Percentiles rank a stretch among this genome's conserved stretches.
Evolutionary conservation across 164 flowering plant species (phyloP).

Genomic region (Saururus chinensis): DNA sequence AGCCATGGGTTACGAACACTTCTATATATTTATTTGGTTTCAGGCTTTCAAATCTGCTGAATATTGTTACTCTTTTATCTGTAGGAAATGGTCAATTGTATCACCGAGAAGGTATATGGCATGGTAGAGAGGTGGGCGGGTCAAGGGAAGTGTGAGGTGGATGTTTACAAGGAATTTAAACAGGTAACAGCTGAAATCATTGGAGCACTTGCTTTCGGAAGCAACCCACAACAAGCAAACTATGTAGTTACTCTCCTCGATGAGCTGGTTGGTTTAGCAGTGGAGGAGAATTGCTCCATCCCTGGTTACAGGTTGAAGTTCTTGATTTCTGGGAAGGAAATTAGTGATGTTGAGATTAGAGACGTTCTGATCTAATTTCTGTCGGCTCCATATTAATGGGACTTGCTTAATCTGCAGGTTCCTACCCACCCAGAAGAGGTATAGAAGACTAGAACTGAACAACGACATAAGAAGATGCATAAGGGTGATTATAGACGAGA

Average conservation of each 20-base stretch:
- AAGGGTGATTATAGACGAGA: background rate
- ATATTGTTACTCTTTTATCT: background rate
- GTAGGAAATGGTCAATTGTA: slow-evolving; percentile 4
- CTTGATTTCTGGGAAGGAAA: no score
- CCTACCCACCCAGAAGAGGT: background rate
- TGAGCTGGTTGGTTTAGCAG: background rate
- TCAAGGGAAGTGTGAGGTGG: background rate
- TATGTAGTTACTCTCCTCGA: background rate
- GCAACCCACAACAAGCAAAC: slow-evolving; percentile 4
- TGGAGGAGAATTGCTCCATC: background rate
- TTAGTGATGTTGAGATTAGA: no score
- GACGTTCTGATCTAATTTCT: background rate
- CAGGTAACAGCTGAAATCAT: background rate
- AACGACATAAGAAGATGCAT: slow-evolving; percentile 1
- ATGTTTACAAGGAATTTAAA: slow-evolving; percentile 2
- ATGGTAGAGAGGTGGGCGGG: slow-evolving; percentile 1
- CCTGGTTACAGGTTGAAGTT: slow-evolving; percentile 1
- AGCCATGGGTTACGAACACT: no score
- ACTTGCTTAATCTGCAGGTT: background rate
- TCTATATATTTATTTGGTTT: no score
- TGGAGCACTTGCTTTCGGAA: slow-evolving; percentile 1
- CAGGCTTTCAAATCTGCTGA: no score
- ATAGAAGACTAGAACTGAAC: background rate
- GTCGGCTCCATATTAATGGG: background rate
- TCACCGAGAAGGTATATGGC: background rate